phyloP scores from a whole-genome alignment of 163 green algal genomes.

The Smithsoniella earleae region DNA sequence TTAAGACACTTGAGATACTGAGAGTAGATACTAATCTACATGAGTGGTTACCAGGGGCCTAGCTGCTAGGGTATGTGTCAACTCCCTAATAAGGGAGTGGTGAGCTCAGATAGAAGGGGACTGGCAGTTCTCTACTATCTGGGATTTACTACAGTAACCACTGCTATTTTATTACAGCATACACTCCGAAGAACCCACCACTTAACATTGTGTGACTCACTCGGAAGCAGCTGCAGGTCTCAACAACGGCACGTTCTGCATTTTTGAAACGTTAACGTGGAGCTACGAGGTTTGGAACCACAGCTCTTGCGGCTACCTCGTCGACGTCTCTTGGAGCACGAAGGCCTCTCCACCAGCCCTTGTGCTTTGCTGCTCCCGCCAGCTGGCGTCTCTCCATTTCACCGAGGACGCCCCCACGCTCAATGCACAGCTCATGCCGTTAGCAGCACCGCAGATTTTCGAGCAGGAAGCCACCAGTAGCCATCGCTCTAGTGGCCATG shows the following conservation, averaged over 20 bases:
- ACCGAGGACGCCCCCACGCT: conserved; percentile 38
- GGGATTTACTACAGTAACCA: no score
- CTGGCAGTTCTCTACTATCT: no score
- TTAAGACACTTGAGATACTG: no score
- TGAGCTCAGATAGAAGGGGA: no score
- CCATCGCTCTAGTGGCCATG: no score
- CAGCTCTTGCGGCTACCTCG: conserved; percentile 2
- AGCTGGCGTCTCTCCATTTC: conserved; percentile 40
- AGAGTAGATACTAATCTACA: no score
- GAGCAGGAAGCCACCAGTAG: conserved; percentile 12
- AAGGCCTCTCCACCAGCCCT: background rate
- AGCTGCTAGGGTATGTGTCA: no score
- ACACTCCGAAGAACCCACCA: no score
- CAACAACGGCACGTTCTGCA: conserved; percentile 19
- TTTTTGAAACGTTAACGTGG: conserved; percentile 28
- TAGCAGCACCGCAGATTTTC: conserved; percentile 29
- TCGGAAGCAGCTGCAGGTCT: conserved; percentile 13
- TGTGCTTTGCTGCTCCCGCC: conserved; percentile 7
- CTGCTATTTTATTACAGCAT: no score
- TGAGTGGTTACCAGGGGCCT: no score
- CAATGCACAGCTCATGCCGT: conserved; percentile 41
- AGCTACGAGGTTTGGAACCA: conserved; percentile 11
- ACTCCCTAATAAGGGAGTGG: no score
- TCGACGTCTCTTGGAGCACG: conserved; percentile 11
- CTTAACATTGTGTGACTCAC: no score